These are phyloP conservation scores for Cucurbita argyrosperma DNA, from an alignment of 306 rosid genomes.

Conservation along the genomic window DNA sequence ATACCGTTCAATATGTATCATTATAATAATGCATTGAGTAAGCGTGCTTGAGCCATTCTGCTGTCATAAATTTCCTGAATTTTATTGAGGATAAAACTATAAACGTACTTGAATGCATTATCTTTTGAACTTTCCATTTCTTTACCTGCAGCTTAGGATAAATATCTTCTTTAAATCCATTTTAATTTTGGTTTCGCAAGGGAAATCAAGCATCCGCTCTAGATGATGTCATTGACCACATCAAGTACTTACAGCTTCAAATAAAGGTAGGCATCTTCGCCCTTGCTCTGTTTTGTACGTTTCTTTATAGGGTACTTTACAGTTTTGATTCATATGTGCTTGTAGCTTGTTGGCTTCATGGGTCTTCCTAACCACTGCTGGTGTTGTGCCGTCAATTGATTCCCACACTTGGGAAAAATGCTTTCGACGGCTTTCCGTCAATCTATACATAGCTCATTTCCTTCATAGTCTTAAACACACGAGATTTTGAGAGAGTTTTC, in stretches of 20 bases:
- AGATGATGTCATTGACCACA: slow-evolving; percentile 71
- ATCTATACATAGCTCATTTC: no score
- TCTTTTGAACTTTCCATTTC: not conserved
- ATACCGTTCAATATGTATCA: not conserved
- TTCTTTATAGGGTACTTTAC: not conserved
- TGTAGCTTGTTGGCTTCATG: not conserved
- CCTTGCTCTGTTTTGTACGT: not conserved
- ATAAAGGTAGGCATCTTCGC: slow-evolving; percentile 38
- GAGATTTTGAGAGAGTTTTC: no score
- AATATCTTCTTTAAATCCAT: not conserved
- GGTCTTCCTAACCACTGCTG: not conserved
- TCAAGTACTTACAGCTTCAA: slow-evolving; percentile 68
- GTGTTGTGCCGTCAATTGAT: no score
- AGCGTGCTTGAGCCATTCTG: not conserved
- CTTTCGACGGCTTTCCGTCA: no score
- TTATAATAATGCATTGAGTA: not conserved
- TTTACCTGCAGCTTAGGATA: not conserved
- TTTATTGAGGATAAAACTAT: not conserved
- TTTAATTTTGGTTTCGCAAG: slow-evolving; percentile 24
- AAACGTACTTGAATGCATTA: not conserved
- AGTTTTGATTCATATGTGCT: not conserved
- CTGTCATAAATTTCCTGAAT: not conserved
- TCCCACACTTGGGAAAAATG: no score
- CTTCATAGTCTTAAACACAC: no score
- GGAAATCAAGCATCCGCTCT: slow-evolving; percentile 47